phyloP scores from a whole-genome alignment of 1,139 yeast genomes.

The Pichia sp. region DNA sequence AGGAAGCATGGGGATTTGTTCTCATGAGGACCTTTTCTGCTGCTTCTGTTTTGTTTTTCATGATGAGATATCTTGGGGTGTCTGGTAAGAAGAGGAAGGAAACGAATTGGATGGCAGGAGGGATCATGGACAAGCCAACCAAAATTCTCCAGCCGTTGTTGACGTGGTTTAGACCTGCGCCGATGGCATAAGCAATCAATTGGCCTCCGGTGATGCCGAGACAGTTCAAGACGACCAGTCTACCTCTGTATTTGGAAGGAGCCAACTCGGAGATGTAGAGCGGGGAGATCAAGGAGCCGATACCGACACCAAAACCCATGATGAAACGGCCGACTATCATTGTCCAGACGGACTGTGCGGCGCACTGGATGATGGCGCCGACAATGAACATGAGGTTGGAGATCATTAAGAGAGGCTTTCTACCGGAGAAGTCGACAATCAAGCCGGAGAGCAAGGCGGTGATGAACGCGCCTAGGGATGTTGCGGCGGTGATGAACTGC shows the following conservation, averaged over 20 bases:
- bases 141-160: constrained; percentile 88
- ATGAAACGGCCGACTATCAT: constrained; percentile 89
- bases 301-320: constrained; percentile 95
- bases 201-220: constrained; percentile 87
- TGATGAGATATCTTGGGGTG: constrained; percentile 84
- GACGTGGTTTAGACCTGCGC: constrained; percentile 77
- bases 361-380: constrained; percentile 82
- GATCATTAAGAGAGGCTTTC: constrained; percentile 73
- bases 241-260: constrained; percentile 86
- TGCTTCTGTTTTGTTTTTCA: constrained; percentile 56
- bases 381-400: constrained; percentile 75
- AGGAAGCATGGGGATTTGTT: constrained; percentile 55
- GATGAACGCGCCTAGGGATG: constrained; percentile 85
- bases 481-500: constrained; percentile 91
- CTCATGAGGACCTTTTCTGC: constrained; percentile 64
- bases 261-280: constrained; percentile 88
- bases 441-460: constrained; percentile 77
- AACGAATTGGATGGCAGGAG: constrained; percentile 73
- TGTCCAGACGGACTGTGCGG: constrained; percentile 76
- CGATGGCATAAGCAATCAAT: constrained; percentile 84
- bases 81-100: constrained; percentile 87
- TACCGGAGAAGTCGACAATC: constrained; percentile 74
- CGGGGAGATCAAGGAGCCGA: constrained; percentile 88
- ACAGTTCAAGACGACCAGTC: constrained; percentile 66
- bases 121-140: constrained; percentile 85